phyloP scores from a whole-genome alignment of 345 rosid genomes.

The Populus euphratica region DNA sequence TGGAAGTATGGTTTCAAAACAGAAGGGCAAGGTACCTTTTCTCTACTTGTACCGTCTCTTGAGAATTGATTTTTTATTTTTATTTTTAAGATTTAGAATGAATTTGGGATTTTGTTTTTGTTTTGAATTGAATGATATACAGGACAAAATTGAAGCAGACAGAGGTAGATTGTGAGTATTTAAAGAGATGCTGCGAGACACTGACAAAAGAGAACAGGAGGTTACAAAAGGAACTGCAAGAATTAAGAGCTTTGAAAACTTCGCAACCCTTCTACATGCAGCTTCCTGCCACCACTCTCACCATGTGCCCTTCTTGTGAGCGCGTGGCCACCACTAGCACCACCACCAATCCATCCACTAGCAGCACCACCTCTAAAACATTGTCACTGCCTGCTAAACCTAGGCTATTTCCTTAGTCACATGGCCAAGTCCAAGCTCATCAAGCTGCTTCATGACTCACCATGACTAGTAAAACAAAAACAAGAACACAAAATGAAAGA shows the following conservation, averaged over 20 bases:
- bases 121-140: not conserved
- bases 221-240: slow-evolving; percentile 77
- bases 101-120: not conserved
- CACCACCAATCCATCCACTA: slow-evolving; percentile 1
- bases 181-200: slow-evolving; percentile 83
- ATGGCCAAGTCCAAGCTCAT: slow-evolving; percentile 25
- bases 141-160: slow-evolving; percentile 97
- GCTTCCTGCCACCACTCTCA: slow-evolving; percentile 97
- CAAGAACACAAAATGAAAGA: not conserved
- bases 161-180: slow-evolving; percentile 87
- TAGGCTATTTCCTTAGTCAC: slow-evolving; percentile 28
- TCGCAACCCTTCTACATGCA: slow-evolving; percentile 89
- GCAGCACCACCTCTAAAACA: slow-evolving; percentile 6
- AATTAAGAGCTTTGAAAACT: slow-evolving; percentile 75
- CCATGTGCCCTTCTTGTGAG: slow-evolving; percentile 99
- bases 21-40: slow-evolving; percentile 79
- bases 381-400: slow-evolving; percentile 27
- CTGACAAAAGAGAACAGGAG: slow-evolving; percentile 90
- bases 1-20: slow-evolving; percentile 98
- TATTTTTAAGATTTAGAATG: not conserved
- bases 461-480: not conserved
- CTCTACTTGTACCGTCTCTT: not conserved
- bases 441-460: slow-evolving; percentile 29
- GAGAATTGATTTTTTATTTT: not conserved
- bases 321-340: slow-evolving; percentile 67